Percentiles rank a stretch among this genome's conserved stretches.
Conservation (phyloP, 2,329 filamentous ascomycete genomes). For the Fusarium sp. region DNA sequence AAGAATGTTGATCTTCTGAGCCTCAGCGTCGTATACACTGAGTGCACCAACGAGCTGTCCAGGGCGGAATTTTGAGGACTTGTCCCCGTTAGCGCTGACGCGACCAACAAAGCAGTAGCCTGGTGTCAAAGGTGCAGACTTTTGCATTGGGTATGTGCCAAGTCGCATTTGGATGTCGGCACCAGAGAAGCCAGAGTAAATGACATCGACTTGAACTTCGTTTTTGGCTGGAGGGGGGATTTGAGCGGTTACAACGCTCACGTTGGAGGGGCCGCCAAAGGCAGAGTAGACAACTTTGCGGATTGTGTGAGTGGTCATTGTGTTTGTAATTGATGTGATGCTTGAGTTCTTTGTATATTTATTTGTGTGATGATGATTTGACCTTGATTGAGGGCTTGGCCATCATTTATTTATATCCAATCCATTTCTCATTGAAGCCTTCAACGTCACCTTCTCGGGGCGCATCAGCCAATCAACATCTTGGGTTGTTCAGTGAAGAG, state of each 20-base stretch:
- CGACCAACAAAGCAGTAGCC: constrained; percentile 63
- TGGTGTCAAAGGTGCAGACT: constrained; percentile 59
- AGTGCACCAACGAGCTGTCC: constrained; percentile 54
- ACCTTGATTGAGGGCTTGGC: not conserved
- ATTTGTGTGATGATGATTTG: not conserved
- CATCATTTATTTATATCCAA: not conserved
- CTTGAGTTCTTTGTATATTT: not conserved
- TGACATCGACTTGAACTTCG: constrained; percentile 61
- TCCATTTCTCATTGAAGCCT: not conserved
- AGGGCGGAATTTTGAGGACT: constrained; percentile 46
- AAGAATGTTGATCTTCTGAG: constrained; percentile 59
- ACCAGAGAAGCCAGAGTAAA: constrained; percentile 62
- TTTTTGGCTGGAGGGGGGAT: constrained; percentile 55
- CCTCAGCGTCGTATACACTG: constrained; percentile 58
- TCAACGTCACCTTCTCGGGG: not conserved
- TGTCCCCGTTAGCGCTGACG: constrained; percentile 55
- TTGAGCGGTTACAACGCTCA: constrained; percentile 51
- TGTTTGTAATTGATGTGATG: not conserved
- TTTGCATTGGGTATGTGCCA: constrained; percentile 61
- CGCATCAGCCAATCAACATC: not conserved
- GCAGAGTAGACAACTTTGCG: constrained; percentile 61
- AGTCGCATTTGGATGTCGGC: constrained; percentile 63
- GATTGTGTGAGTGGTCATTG: constrained; percentile 49
- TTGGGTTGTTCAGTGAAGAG: not conserved
- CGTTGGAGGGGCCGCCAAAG: constrained; percentile 56